Conservation (phyloP, 306 rosid species). For the Prunus dulcis region DNA sequence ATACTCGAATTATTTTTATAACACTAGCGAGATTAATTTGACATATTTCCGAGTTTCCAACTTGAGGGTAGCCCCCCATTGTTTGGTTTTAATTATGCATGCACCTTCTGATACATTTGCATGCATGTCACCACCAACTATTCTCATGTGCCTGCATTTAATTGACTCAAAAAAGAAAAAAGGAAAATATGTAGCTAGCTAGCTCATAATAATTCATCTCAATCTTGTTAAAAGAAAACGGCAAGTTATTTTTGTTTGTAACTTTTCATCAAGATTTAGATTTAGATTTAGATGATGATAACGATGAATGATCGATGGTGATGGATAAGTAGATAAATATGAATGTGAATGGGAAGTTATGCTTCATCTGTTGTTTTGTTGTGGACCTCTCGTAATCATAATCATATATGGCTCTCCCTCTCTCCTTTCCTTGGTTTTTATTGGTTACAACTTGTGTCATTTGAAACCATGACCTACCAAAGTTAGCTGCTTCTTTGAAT, state of each 20-base stretch:
- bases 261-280: neutral
- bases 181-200: neutral
- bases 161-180: neutral
- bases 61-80: slow-evolving; percentile 4
- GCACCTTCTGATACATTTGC: slow-evolving; percentile 25
- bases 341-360: neutral
- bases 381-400: neutral
- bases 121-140: slow-evolving; percentile 30
- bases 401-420: neutral
- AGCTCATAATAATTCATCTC: slow-evolving; percentile 11
- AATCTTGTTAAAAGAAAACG: neutral
- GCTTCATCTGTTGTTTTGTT: too few species aligned
- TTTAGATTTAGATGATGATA: neutral
- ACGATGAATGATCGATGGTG: neutral
- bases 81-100: slow-evolving; percentile 13
- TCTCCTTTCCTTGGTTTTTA: slow-evolving; percentile 11
- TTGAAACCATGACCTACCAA: slow-evolving; percentile 16
- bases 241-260: neutral
- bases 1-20: too few species aligned
- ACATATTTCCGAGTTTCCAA: neutral
- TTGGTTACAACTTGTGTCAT: slow-evolving; percentile 43
- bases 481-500: neutral
- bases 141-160: slow-evolving; percentile 33
- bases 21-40: neutral
- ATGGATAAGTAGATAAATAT: slow-evolving; percentile 1